Evolutionary conservation across 257 asterid species (phyloP), one percentile per base, ranked within the genome.

Genomic region (Scutellaria minor): DNA sequence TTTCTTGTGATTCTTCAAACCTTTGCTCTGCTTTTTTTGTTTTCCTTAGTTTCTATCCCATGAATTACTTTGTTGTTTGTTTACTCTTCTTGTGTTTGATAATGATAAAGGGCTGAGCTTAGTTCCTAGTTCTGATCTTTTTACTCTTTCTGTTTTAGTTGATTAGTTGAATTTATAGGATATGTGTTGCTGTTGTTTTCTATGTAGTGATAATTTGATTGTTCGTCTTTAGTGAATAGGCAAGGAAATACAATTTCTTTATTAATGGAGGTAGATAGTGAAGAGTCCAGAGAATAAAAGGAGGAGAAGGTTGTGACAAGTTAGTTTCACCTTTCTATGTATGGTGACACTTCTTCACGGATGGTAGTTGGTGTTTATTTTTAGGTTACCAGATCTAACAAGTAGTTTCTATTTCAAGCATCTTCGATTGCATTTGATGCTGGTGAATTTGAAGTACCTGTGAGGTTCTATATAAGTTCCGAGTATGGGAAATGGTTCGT

Each of bases 1-100:
- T 85, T 83, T 64, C 97, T 64, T 86, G 98, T 93, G 98, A 91
- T 82, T 80, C 78, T 78, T 76, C 68, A 72, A 71, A 67, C 85
- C 82, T 85, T 76, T 76, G 64, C 54, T 73, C 73, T 80, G 72
- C 81, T 78, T 82, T 80, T 76, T 6, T 3, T 24, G 1, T 47
- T 75, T 5, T 6, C 14, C 81, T 48, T 64, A 62, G 78, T 75
- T 78, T 85, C 77, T 84, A 72, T 85, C 86, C 70, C 88, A 84
- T 80, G 85, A 82, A 55, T 78, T 65, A 79, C 75, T 81, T 75
- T 47, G 39, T 18, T 71, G 68, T 45, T 27, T 66, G 44, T 46
- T 27, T 63, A 75, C 31, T 73, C 63, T 76, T 47, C 64, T 46
- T 75, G 72, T 78, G 52, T 65, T 79, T 84, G 80, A 63, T 22